A percentile compares a stretch with the other conserved stretches of the same genome.
Evolutionary conservation across 2,329 filamentous ascomycete species (phyloP).

Genomic region (Helotiales sp.): DNA sequence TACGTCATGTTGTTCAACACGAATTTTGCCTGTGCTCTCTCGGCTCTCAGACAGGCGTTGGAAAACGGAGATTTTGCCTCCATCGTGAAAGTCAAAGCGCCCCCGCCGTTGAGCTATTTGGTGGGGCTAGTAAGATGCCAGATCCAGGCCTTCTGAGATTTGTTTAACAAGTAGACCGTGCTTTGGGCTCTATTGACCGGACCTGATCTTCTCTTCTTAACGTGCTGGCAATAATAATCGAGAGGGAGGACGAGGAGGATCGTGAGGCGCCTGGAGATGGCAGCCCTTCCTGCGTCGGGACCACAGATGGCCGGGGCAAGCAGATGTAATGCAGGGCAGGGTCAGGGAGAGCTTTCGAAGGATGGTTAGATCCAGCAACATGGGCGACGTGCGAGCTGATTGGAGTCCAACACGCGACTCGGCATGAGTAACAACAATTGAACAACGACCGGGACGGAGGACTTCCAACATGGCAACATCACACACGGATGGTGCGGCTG

Average conservation of each 20-base stretch:
- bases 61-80: conserved; percentile 9
- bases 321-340: conserved; percentile 15
- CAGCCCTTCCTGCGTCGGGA: not conserved
- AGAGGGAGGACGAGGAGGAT: too few relatives aligned
- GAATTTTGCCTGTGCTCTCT: conserved; percentile 12
- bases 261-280: not conserved
- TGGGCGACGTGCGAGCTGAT: conserved; percentile 15
- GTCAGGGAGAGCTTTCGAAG: conserved; percentile 17
- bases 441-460: conserved; percentile 20
- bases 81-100: conserved; percentile 17
- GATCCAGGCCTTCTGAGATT: not conserved
- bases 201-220: too few relatives aligned
- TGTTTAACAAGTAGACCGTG: too few relatives aligned
- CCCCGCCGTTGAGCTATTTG: conserved; percentile 16
- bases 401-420: conserved; percentile 24
- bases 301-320: conserved; percentile 5
- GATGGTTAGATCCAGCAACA: too few relatives aligned
- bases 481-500: conserved; percentile 7
- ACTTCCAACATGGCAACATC: conserved; percentile 18
- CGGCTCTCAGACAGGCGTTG: conserved; percentile 6
- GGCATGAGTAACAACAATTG: conserved; percentile 19
- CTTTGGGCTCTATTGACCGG: too few relatives aligned
- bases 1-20: conserved; percentile 17
- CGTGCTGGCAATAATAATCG: too few relatives aligned
- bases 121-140: conserved; percentile 5